phyloP scores from a whole-genome alignment of 2,329 filamentous ascomycete species.

The Chrysoporthe deuterocubensis region DNA sequence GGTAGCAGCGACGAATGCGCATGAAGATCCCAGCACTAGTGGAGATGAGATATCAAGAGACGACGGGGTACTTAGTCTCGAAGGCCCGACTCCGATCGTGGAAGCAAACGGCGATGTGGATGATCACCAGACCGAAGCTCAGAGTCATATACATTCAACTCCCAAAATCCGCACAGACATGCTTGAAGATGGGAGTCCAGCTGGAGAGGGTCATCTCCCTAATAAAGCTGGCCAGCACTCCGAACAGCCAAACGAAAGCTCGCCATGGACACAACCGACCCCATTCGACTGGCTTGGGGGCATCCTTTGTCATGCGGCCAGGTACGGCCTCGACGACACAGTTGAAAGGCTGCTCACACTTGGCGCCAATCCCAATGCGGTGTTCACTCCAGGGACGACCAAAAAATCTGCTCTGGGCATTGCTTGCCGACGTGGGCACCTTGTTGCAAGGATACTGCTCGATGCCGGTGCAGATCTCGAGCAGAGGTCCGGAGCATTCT shows the following conservation, averaged over 20 bases:
- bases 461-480: not conserved
- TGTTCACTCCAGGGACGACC: not conserved
- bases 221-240: not conserved
- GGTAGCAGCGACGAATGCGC: no score
- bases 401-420: not conserved
- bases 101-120: no score
- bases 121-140: no score
- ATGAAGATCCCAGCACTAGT: no score
- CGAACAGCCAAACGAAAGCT: not conserved
- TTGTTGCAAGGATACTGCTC: not conserved
- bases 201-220: not conserved
- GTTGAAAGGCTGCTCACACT: not conserved
- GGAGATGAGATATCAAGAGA: no score
- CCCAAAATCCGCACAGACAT: not conserved
- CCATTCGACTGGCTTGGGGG: constrained; percentile 2
- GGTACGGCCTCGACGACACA: not conserved
- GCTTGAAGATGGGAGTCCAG: not conserved
- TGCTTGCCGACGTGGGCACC: not conserved
- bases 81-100: no score
- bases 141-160: no score
- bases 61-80: no score
- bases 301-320: not conserved
- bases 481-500: not conserved
- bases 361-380: constrained; percentile 1
- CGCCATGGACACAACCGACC: not conserved